Percentiles rank a stretch among this genome's conserved stretches.
These are phyloP conservation scores for Oryza meyeriana DNA, from an alignment of 176 grass and related monocot genomes.

Conservation along the genomic window DNA sequence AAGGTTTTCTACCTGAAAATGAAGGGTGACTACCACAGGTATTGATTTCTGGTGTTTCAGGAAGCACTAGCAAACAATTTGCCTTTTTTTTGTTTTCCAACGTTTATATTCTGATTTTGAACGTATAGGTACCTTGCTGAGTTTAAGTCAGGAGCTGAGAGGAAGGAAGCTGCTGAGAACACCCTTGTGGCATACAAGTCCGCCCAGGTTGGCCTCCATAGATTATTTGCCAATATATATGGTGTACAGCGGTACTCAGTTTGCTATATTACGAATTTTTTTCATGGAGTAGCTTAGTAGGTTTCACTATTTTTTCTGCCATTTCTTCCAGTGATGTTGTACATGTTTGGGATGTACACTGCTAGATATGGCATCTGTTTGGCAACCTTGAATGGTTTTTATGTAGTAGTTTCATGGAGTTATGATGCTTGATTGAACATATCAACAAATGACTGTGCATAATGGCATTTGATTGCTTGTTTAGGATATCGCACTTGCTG, in stretches of 20 bases:
- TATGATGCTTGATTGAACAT: neutral
- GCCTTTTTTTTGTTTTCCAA: neutral
- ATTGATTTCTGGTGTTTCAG: neutral
- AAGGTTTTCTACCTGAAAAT: slow-evolving; percentile 67
- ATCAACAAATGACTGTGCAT: neutral
- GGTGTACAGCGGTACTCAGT: neutral
- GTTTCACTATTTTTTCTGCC: neutral
- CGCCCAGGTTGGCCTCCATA: slow-evolving; percentile 38
- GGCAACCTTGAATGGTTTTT: neutral
- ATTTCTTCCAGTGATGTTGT: neutral
- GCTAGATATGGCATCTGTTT: neutral
- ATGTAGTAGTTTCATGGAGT: neutral
- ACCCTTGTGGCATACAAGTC: slow-evolving; percentile 53
- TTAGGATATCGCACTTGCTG: slow-evolving; percentile 50
- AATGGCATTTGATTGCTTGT: neutral
- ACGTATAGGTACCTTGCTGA: slow-evolving; percentile 57
- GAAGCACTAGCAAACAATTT: neutral
- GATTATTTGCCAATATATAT: neutral
- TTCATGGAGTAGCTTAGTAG: neutral
- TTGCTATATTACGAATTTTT: neutral
- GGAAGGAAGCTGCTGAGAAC: slow-evolving; percentile 59
- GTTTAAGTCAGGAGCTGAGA: slow-evolving; percentile 54
- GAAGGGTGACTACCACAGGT: slow-evolving; percentile 69
- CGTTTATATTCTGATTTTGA: neutral
- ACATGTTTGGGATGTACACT: neutral